Base-by-base conservation (phyloP, 164 flowering plant species). In the Tetrastigma voinierianum region DNA sequence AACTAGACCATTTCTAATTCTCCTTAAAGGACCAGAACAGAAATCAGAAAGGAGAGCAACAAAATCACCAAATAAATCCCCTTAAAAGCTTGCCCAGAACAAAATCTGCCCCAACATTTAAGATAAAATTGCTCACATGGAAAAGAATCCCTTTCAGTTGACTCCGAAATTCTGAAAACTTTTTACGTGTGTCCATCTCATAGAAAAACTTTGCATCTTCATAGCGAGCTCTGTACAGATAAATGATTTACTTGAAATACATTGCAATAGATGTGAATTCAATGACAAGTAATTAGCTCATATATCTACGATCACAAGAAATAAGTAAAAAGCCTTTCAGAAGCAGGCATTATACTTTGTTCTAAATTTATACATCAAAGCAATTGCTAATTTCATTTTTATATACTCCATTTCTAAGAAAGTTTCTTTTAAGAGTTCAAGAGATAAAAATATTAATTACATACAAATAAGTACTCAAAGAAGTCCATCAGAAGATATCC, bases 171-270 rank as follows among this genome's bases (percentile, higher is more conserved):
- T 91, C 92, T 18, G 85, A 76, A 66, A 86, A 77, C 46, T 57
- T 83, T 74, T 86, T 94, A 19, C 86, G 74, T 11, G 86, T 82
- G 74, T 94, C 98, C 84, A 85, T 61, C 80, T 90, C 94, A 82
- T 91, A 94, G 76, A 94, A 94, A 71, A 94, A 94, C 72, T 91
- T 94, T 43, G 98, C 98, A 85, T 94, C 98, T 81, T 94, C 98
- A 77, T 88, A 94, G n/a, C 98, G 96, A 72, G 98, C 97, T 79
- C 98, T 94, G 85, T 62, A 76, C 46, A 18, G 47, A 51, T 23
- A 46, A 54, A 23, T 10, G 3, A 56, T 11, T 54, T 21, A 54
- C 1, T 62, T 9, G 15, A 53, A 57, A 67, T 13, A 9, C 51
- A 13, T 18, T 46, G 25, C 43, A 17, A 19, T 25, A 53, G 48